A percentile compares a stretch with the other conserved stretches of the same genome.
phyloP scores from a whole-genome alignment of 306 rosid genomes.

The Datisca glomerata region DNA sequence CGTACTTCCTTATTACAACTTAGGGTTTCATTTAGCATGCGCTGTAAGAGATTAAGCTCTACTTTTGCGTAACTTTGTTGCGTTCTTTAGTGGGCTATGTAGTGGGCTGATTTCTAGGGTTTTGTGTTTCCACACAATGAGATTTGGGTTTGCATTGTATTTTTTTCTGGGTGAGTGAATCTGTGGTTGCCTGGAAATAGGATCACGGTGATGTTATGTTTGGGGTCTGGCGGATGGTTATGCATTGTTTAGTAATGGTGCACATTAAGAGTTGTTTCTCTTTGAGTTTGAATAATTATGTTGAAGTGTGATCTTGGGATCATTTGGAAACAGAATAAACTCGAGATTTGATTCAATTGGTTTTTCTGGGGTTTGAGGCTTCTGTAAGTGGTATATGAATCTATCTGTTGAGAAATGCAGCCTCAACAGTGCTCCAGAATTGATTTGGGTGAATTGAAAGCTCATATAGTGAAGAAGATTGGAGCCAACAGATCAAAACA shows the following conservation, averaged over 20 bases:
- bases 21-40: constrained; percentile 60
- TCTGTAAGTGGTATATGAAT: constrained; percentile 59
- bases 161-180: constrained; percentile 29
- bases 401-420: constrained; percentile 78
- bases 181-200: constrained; percentile 23
- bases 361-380: constrained; percentile 29
- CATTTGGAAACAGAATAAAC: constrained; percentile 30
- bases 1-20: constrained; percentile 29
- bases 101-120: constrained; percentile 79
- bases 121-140: constrained; percentile 35
- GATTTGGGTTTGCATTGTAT: constrained; percentile 63
- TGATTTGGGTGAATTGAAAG: constrained; percentile 81
- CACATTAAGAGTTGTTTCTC: constrained; percentile 8
- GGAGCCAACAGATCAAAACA: constrained; percentile 67
- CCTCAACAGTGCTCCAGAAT: constrained; percentile 84
- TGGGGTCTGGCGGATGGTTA: too few species aligned
- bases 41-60: too few species aligned
- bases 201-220: too few species aligned
- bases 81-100: constrained; percentile 24
- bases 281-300: constrained; percentile 27
- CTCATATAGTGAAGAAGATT: constrained; percentile 69
- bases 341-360: constrained; percentile 27
- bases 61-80: too few species aligned
- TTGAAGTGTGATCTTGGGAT: constrained; percentile 34
- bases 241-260: too few species aligned